These are phyloP conservation scores for Botryotinia narcissicola DNA, from an alignment of 2,329 filamentous ascomycete species.

Conservation along the genomic window DNA sequence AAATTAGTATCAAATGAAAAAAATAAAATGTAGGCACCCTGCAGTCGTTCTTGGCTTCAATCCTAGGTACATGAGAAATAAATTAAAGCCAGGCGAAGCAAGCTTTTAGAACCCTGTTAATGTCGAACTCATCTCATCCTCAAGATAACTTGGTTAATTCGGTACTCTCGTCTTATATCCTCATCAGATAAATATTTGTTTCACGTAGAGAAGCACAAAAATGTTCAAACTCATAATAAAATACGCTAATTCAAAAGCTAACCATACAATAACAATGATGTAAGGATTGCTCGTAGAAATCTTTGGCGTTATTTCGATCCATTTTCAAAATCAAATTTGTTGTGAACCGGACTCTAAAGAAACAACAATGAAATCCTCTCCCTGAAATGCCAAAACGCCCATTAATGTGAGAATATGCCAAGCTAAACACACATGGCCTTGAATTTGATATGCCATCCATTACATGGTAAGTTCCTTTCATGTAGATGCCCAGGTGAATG, in stretches of 20 bases:
- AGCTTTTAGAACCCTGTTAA: background rate
- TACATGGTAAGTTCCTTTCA: constrained; percentile 18
- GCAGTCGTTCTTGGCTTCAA: background rate
- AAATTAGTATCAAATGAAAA: background rate
- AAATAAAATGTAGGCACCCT: background rate
- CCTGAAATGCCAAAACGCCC: constrained; percentile 23
- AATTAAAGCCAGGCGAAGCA: background rate
- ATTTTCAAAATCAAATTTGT: background rate
- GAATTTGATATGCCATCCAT: constrained; percentile 18
- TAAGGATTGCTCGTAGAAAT: constrained; percentile 14
- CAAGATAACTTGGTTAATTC: background rate
- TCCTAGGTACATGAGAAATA: background rate
- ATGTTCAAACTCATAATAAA: background rate
- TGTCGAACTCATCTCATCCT: background rate
- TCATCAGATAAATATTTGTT: background rate
- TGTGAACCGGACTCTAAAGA: constrained; percentile 18
- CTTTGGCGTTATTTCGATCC: background rate
- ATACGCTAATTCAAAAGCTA: constrained; percentile 1
- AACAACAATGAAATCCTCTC: constrained; percentile 13
- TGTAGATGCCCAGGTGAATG: constrained; percentile 29
- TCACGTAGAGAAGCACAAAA: background rate
- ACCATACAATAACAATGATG: background rate
- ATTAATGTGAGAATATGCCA: constrained; percentile 21
- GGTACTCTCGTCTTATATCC: background rate
- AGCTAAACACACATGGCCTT: constrained; percentile 22